phyloP scores from a whole-genome alignment of 352 stramenopile species.

The Halophytophthora polymorphica region DNA sequence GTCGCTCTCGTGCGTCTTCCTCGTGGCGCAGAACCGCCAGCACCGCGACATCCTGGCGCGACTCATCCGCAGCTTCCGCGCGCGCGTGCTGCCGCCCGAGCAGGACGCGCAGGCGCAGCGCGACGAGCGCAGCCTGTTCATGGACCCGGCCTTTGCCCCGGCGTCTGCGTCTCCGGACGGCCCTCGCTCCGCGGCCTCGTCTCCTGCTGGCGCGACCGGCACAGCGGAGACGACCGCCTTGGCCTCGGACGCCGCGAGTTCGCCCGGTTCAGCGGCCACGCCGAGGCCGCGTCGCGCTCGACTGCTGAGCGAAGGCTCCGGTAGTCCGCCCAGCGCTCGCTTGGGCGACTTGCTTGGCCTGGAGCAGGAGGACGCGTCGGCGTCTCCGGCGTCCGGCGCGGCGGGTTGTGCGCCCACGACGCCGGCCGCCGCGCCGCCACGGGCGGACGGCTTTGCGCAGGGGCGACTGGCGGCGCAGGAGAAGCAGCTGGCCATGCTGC shows the following conservation, averaged over 20 bases:
- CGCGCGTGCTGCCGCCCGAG: slow-evolving; percentile 36
- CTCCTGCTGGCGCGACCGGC: slow-evolving; percentile 20
- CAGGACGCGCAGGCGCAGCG: slow-evolving; percentile 50
- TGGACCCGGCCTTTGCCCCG: slow-evolving; percentile 55
- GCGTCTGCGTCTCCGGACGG: slow-evolving; percentile 5
- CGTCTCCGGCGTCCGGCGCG: slow-evolving; percentile 1
- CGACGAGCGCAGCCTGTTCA: slow-evolving; percentile 69
- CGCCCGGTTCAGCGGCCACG: slow-evolving; percentile 14
- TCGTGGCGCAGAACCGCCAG: slow-evolving; percentile 74
- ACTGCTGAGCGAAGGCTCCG: slow-evolving; percentile 26
- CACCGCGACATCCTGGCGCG: slow-evolving; percentile 75
- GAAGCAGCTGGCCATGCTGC: slow-evolving; percentile 67
- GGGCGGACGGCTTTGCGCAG: slow-evolving; percentile 42
- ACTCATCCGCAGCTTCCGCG: slow-evolving; percentile 74
- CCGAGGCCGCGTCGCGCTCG: slow-evolving; percentile 9
- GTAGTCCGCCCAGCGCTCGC: slow-evolving; percentile 16
- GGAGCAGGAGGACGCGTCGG: slow-evolving; percentile 18
- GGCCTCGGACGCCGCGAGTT: slow-evolving; percentile 10
- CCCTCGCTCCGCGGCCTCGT: slow-evolving; percentile 14
- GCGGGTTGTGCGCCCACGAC: slow-evolving; percentile 4
- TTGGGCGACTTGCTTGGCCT: slow-evolving; percentile 35
- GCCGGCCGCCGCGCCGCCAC: slow-evolving; percentile 9
- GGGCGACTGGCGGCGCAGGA: slow-evolving; percentile 62
- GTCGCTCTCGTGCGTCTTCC: slow-evolving; percentile 66
- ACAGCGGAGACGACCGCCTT: slow-evolving; percentile 12